Evolutionary conservation across 805 yeast species (phyloP), one percentile per base, ranked within the genome.

Genomic region (Kuraishia capsulata): DNA sequence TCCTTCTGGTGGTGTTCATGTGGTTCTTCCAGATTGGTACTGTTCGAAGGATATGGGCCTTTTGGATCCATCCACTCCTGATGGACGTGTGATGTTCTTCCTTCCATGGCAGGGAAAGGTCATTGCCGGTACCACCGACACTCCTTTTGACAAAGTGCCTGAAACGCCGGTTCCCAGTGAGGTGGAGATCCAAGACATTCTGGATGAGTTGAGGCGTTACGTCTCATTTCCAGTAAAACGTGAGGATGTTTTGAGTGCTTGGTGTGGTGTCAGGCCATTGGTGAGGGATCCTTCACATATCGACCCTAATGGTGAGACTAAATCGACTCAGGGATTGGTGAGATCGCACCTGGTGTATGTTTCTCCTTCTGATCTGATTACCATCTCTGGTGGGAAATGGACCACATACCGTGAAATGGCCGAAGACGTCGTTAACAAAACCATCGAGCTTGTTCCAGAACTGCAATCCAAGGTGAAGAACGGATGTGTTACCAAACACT

Each of bases 391-490:
- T 53, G 97, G 97, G 59, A 89, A 89, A 66, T 89, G 97, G 97
- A 89, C 97, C 39, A 89, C 97, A 28, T 90, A 89, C 69, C 76
- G 97, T 67, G 95, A 87, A 67, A 89, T 89, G 97, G 96, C 97
- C 18, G 80, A 89, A 65, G 96, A 90, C 65, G 85, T 96, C 33
- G 79, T 89, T 35, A 80, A 85, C 59, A 76, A 76, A 48, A 77
- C 83, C 39, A 69, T 85, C 35, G 67, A 74, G 53, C 48, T 56
- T 32, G 62, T 62, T 40, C 56, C 57, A 11, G 63, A 64, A 37
- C 67, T 70, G 38, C 34, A 44, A 28, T 32, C 38, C 10, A 51
- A 42, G 35, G 33, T 49, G 42, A 40, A 57, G 61, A 44, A 50
- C 38, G 71, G 74, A 23, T 77, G 83, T 56, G 63, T 59, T 43